A percentile compares a stretch with the other conserved stretches of the same genome.
Evolutionary conservation across 129 eudicot species (phyloP).

Genomic region (Centella asiatica): DNA sequence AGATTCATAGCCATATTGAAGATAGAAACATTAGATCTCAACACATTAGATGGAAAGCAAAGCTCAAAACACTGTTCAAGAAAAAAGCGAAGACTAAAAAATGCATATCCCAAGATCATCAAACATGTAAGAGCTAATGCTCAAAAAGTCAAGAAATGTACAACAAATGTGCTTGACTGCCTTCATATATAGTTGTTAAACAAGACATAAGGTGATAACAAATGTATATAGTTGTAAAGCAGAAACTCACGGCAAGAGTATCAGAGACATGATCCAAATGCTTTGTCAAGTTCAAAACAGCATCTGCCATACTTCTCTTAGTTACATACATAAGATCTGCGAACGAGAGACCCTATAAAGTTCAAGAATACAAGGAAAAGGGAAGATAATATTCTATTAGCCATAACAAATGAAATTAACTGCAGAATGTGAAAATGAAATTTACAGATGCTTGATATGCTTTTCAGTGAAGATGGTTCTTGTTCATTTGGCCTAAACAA

Average conservation of each 20-base stretch:
- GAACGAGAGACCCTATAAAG: constrained; percentile 61
- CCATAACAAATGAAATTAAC: background rate
- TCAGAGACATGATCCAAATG: constrained; percentile 80
- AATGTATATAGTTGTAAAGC: background rate
- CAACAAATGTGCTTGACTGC: background rate
- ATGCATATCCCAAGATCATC: too few species aligned
- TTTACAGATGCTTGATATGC: background rate
- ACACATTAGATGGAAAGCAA: background rate
- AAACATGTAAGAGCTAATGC: background rate
- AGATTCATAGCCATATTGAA: too few species aligned
- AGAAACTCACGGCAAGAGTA: constrained; percentile 67
- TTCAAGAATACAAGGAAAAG: constrained; percentile 3
- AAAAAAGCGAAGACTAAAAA: background rate
- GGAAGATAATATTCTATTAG: background rate
- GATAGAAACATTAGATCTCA: too few species aligned
- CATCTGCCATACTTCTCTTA: constrained; percentile 60
- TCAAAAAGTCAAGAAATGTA: background rate
- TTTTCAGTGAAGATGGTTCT: background rate
- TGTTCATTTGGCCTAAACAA: background rate
- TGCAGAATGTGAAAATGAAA: background rate
- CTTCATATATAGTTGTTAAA: background rate
- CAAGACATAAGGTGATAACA: background rate
- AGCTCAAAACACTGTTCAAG: background rate
- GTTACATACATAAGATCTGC: constrained; percentile 96
- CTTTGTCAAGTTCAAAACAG: constrained; percentile 75